Percentiles rank a stretch among this genome's conserved stretches.
Evolutionary conservation across 2,329 filamentous ascomycete genomes (phyloP).

Genomic region (Epichloe gansuensis): DNA sequence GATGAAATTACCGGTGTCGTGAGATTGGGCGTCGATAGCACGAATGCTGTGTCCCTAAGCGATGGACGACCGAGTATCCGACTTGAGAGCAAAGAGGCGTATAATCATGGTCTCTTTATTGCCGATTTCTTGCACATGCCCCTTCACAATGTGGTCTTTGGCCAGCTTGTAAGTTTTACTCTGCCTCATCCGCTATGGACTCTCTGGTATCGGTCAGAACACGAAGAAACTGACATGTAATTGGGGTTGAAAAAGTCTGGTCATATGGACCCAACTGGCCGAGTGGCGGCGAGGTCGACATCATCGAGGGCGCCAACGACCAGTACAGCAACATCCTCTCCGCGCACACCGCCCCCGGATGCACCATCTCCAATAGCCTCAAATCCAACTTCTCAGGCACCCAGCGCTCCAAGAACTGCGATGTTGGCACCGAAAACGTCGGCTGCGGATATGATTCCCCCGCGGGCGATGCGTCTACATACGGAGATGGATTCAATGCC

Average conservation of each 20-base stretch:
- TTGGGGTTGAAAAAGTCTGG: constrained; percentile 30
- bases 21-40: constrained; percentile 33
- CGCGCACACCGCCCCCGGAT: constrained; percentile 40
- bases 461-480: constrained; percentile 31
- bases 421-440: constrained; percentile 24
- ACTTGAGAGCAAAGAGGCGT: constrained; percentile 51
- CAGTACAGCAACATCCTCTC: constrained; percentile 49
- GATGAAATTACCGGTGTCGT: constrained; percentile 29
- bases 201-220: not conserved
- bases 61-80: constrained; percentile 49
- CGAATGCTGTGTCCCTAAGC: constrained; percentile 23
- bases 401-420: constrained; percentile 23
- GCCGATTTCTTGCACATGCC: constrained; percentile 66
- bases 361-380: constrained; percentile 14
- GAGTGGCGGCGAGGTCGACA: constrained; percentile 51
- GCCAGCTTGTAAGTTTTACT: constrained; percentile 47
- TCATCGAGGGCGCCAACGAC: constrained; percentile 58
- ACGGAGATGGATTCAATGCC: constrained; percentile 55
- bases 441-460: constrained; percentile 34
- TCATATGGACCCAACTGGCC: constrained; percentile 49
- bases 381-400: constrained; percentile 15
- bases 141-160: constrained; percentile 57
- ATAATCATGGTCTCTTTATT: constrained; percentile 56
- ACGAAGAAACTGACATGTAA: not conserved
- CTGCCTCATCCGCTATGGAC: not conserved